These are phyloP conservation scores for Endogone sp. DNA, from an alignment of 192 early-diverging fungal genomes.

Conservation along the genomic window DNA sequence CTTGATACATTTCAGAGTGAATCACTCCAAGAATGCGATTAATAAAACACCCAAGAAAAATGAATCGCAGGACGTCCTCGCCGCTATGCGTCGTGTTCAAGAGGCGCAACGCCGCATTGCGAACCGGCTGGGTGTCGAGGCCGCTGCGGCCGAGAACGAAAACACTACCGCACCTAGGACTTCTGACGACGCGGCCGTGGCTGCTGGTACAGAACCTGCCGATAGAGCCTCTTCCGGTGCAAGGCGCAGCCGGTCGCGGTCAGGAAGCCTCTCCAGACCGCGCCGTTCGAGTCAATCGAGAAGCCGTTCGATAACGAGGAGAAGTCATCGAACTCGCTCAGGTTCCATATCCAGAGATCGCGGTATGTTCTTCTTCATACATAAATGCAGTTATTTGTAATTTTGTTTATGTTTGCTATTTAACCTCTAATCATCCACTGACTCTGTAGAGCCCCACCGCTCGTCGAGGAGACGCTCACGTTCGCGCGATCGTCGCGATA, in stretches of 20 bases:
- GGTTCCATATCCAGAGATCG: slow-evolving; percentile 22
- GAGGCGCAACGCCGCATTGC: slow-evolving; percentile 48
- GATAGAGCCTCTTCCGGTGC: slow-evolving; percentile 14
- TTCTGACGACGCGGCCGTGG: slow-evolving; percentile 14
- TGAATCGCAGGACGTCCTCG: slow-evolving; percentile 32
- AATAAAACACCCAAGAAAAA: slow-evolving; percentile 53
- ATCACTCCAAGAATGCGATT: slow-evolving; percentile 74
- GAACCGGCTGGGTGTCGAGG: slow-evolving; percentile 22
- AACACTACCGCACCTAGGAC: not conserved
- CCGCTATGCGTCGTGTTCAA: slow-evolving; percentile 43
- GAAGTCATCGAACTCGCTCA: not conserved
- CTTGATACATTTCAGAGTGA: slow-evolving; percentile 40
- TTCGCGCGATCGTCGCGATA: slow-evolving; percentile 25
- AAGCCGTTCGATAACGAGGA: slow-evolving; percentile 32
- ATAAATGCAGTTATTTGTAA: not conserved
- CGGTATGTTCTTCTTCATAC: slow-evolving; percentile 2
- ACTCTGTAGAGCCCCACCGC: slow-evolving; percentile 13
- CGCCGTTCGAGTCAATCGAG: slow-evolving; percentile 8
- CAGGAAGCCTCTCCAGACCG: slow-evolving; percentile 18
- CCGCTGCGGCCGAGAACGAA: not conserved
- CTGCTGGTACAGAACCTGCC: slow-evolving; percentile 9
- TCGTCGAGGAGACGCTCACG: slow-evolving; percentile 14
- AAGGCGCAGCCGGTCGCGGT: slow-evolving; percentile 28
- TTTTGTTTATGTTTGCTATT: too few relatives aligned
- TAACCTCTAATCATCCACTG: not conserved